Conservation (phyloP, 2,329 filamentous ascomycete genomes). For the Ophiostoma perfectum region DNA sequence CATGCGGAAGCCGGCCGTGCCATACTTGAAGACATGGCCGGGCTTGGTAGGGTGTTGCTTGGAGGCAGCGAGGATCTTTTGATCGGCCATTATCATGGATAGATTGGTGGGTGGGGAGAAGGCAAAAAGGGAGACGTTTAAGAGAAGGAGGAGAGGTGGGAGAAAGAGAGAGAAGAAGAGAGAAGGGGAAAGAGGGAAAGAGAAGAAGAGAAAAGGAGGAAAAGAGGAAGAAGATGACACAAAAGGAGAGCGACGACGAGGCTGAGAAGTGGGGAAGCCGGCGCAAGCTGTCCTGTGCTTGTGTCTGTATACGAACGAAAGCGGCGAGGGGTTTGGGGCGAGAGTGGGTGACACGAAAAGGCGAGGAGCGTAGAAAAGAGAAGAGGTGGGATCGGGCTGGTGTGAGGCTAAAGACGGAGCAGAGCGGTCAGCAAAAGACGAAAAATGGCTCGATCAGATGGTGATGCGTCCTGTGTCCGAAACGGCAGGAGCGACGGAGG, state of each 20-base stretch:
- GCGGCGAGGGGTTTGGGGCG: neutral
- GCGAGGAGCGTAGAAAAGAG: neutral
- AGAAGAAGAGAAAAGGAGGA: neutral
- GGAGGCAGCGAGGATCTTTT: conserved; percentile 54
- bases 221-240: neutral
- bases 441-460: conserved; percentile 3
- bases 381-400: neutral
- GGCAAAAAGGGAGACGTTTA: neutral
- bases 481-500: neutral
- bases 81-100: conserved; percentile 21
- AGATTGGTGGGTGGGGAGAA: neutral
- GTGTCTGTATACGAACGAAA: neutral
- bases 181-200: neutral
- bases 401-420: neutral
- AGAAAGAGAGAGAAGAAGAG: neutral
- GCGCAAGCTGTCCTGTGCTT: neutral
- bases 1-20: conserved; percentile 65
- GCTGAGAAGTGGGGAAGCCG: conserved; percentile 19
- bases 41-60: conserved; percentile 55
- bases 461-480: neutral
- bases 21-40: conserved; percentile 55
- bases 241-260: conserved; percentile 14
- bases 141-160: neutral
- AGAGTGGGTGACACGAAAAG: neutral
- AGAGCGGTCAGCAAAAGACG: neutral